A percentile compares a stretch with the other conserved stretches of the same genome.
These are phyloP conservation scores for Durio zibethinus DNA, from an alignment of 345 rosid species.

Conservation along the genomic window DNA sequence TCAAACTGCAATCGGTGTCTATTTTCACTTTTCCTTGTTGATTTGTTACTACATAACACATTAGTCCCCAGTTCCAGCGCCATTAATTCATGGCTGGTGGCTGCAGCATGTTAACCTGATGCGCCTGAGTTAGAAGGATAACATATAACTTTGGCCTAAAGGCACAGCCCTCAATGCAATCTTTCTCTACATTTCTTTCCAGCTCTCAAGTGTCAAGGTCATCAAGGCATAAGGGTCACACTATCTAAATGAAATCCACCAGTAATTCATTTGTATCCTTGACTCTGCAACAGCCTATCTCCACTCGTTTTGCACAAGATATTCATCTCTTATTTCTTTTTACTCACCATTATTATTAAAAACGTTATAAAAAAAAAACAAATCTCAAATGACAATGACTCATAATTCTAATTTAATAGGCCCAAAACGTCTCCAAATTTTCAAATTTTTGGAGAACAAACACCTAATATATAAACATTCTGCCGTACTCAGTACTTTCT, in stretches of 20 bases:
- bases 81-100: not conserved
- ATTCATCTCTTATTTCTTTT: not conserved
- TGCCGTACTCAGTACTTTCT: not conserved
- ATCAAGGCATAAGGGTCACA: not conserved
- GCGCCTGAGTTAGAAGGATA: not conserved
- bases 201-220: too few relatives aligned
- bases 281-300: not conserved
- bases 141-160: not conserved
- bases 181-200: not conserved
- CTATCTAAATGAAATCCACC: not conserved
- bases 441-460: not conserved
- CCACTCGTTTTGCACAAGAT: not conserved
- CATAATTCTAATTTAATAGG: not conserved
- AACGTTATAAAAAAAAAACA: not conserved
- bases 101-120: not conserved
- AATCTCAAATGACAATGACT: not conserved
- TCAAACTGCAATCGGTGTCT: too few relatives aligned
- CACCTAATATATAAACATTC: not conserved
- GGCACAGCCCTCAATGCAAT: not conserved
- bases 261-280: not conserved
- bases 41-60: not conserved
- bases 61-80: not conserved
- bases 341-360: not conserved
- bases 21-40: too few relatives aligned
- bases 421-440: not conserved